Conservation (phyloP, 1,284 basidiomycete genomes). For the Boletellus deceptivus region DNA sequence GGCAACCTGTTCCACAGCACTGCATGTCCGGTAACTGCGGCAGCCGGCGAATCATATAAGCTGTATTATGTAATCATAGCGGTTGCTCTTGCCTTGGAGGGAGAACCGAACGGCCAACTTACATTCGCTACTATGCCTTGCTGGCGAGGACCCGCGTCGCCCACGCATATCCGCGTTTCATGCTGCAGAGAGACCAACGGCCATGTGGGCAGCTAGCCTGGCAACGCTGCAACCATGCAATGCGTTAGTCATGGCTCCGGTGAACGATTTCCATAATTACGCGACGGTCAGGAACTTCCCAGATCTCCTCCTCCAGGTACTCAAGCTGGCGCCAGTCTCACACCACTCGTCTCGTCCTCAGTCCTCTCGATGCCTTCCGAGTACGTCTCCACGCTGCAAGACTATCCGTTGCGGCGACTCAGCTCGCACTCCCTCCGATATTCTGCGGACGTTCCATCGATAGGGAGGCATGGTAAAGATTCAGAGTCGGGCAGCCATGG, state of each 20-base stretch:
- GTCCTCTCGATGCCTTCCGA: constrained; percentile 24
- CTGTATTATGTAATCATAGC: too few species aligned
- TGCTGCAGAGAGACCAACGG: neutral
- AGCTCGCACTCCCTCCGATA: constrained; percentile 6
- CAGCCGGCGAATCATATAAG: too few species aligned
- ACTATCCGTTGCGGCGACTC: constrained; percentile 17
- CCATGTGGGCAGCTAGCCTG: too few species aligned
- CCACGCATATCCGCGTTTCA: neutral
- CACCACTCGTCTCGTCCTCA: constrained; percentile 7
- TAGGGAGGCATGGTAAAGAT: constrained; percentile 29
- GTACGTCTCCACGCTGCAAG: constrained; percentile 13
- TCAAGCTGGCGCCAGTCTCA: constrained; percentile 15
- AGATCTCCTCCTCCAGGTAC: neutral
- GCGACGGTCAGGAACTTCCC: constrained; percentile 18
- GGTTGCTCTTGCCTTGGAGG: too few species aligned
- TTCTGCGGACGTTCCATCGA: constrained; percentile 12
- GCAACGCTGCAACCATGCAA: too few species aligned
- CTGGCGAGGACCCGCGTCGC: neutral
- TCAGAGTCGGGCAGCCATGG: constrained; percentile 16
- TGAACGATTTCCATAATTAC: constrained; percentile 23
- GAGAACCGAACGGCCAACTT: too few species aligned
- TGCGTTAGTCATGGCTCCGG: too few species aligned
- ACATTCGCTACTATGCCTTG: neutral
- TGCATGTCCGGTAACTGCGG: too few species aligned
- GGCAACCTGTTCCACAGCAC: too few species aligned